Base-by-base conservation (phyloP, 164 flowering plant species). In the Cinnamomum chago region DNA sequence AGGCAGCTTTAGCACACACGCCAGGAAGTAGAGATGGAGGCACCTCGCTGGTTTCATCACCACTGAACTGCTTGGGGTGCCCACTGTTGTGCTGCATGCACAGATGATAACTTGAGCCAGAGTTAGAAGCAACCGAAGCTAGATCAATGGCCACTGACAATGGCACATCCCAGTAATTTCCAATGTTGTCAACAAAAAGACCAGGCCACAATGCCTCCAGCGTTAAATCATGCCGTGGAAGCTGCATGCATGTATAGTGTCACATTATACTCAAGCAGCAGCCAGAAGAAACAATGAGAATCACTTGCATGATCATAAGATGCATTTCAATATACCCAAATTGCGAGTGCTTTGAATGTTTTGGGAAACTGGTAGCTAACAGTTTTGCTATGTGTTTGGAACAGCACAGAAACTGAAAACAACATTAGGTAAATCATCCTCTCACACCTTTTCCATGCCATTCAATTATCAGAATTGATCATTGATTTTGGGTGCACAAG, bases 141-240 rank as follows among this genome's bases (percentile, higher is more conserved):
- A 92, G 77, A 85, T 95, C 97, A 73, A 87, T 33, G 13, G 86
- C 85, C 82, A 88, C 65, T 28, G 90, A 77, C 10, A 88, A 82
- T 33, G 98, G 98, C 22, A 90, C 93, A 80, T 90, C 97, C 98
- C 97, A 92, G 75, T 89, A 94, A 33, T 81, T 86, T 51, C 97
- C 93, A 64, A 47, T 1, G 68, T 82, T 77, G 79, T 91, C 95
- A 17, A 91, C 84, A 79, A 90, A 92, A 76, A 92, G 94, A 55
- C 86, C 92, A 40, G 97, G 97, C 71, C 80, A 88, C 68, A 76
- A 83, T 75, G 91, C 91, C 80, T 90, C 98, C 79, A 88, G 70
- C 0, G 83, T 88, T 55, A 95, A 77, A 79, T 90, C 79, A 78
- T 92, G 97, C 47, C 76, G 71, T 5, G 89, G 90, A 85, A 95